Evolutionary conservation across 2,329 filamentous ascomycete species (phyloP).

Genomic region (Xylariaceae sp.): DNA sequence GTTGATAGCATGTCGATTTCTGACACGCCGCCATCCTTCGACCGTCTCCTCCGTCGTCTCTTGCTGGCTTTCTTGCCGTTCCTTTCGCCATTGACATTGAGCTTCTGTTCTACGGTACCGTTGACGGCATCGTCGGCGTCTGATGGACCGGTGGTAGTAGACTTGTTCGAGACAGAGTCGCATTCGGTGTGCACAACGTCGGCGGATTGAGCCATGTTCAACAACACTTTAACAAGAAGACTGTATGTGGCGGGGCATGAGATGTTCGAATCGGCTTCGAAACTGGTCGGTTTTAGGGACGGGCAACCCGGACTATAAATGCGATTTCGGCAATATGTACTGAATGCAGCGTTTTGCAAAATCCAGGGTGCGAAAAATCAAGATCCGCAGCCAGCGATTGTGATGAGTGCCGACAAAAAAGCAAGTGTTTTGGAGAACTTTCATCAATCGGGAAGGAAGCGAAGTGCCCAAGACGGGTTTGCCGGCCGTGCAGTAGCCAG

Average conservation of each 20-base stretch:
- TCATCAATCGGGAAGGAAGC: no score
- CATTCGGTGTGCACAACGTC: constrained; percentile 13
- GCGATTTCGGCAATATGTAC: no score
- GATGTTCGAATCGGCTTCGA: not conserved
- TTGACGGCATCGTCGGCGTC: constrained; percentile 32
- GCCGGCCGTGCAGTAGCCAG: no score
- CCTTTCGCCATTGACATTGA: constrained; percentile 13
- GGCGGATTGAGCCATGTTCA: constrained; percentile 30
- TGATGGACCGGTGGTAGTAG: constrained; percentile 20
- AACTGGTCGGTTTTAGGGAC: no score
- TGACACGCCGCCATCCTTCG: constrained; percentile 27
- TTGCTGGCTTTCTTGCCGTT: constrained; percentile 32
- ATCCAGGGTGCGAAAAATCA: no score
- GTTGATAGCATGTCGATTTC: constrained; percentile 31
- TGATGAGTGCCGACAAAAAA: no score
- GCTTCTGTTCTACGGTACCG: constrained; percentile 18
- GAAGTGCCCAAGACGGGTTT: no score
- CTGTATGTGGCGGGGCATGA: constrained; percentile 3
- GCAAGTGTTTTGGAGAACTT: no score
- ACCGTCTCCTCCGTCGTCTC: constrained; percentile 27
- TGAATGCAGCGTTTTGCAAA: no score
- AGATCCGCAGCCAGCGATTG: no score
- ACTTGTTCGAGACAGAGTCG: constrained; percentile 17
- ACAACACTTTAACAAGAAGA: not conserved
- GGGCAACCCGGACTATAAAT: no score